Percentiles rank a stretch among this genome's conserved stretches.
Conservation (phyloP, 768 basidiomycete species). For the Pholiota conissans region DNA sequence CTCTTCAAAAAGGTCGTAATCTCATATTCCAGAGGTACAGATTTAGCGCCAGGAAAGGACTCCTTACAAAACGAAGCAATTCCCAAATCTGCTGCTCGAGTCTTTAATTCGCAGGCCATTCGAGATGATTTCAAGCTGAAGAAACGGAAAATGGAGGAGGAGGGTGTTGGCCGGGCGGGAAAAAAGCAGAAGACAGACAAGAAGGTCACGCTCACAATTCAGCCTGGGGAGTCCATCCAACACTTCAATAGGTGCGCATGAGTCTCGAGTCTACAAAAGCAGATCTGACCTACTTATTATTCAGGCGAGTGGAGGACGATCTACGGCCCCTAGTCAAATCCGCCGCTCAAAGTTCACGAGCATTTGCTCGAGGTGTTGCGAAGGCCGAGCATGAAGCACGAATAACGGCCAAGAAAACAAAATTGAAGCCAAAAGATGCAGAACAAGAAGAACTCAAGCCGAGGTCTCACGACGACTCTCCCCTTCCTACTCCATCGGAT, state of each 20-base stretch:
- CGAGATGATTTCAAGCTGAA: conserved; percentile 54
- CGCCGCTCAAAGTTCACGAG: conserved; percentile 59
- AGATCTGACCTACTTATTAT: background rate
- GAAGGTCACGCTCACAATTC: conserved; percentile 41
- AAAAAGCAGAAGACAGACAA: conserved; percentile 36
- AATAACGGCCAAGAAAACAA: conserved; percentile 19
- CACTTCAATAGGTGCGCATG: conserved; percentile 71
- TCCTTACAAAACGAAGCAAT: conserved; percentile 54
- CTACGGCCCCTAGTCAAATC: conserved; percentile 65
- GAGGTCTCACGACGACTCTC: conserved; percentile 7
- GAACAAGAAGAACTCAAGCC: conserved; percentile 16
- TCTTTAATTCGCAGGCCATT: conserved; percentile 62
- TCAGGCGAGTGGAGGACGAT: conserved; percentile 71
- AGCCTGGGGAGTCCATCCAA: conserved; percentile 68
- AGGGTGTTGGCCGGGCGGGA: conserved; percentile 16
- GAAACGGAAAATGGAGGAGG: conserved; percentile 40
- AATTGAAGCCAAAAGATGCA: conserved; percentile 13
- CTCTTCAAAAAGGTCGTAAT: background rate
- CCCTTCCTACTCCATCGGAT: conserved; percentile 18
- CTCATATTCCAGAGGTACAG: conserved; percentile 38
- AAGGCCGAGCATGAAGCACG: conserved; percentile 39
- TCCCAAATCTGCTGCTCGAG: conserved; percentile 67
- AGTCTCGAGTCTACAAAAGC: background rate
- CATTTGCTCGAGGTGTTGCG: conserved; percentile 43
- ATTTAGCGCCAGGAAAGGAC: conserved; percentile 47